Percentiles rank a stretch among this genome's conserved stretches.
Conservation (phyloP, 306 rosid genomes). For the Inga oerstediana region DNA sequence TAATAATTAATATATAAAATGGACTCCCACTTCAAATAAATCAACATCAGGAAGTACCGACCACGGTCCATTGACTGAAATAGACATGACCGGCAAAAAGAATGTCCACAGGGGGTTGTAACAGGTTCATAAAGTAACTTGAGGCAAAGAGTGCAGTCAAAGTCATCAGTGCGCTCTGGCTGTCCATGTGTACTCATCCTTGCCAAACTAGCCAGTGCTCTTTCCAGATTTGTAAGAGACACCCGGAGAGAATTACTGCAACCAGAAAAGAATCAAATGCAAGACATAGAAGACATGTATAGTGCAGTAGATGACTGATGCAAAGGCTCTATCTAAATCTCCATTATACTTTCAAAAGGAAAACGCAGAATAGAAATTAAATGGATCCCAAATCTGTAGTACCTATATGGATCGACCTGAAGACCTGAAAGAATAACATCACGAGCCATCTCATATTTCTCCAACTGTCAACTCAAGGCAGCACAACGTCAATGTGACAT, state of each 20-base stretch:
- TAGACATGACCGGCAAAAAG: constrained; percentile 90
- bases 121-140: constrained; percentile 86
- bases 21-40: constrained; percentile 21
- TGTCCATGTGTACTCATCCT: constrained; percentile 51
- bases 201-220: constrained; percentile 42
- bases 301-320: constrained; percentile 24
- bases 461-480: constrained; percentile 66
- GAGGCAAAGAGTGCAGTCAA: constrained; percentile 89
- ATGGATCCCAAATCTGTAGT: constrained; percentile 29
- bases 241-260: constrained; percentile 71
- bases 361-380: constrained; percentile 2
- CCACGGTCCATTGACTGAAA: constrained; percentile 96
- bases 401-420: constrained; percentile 88
- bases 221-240: constrained; percentile 73
- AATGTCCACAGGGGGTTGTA: constrained; percentile 98
- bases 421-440: constrained; percentile 92
- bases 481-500: constrained; percentile 17
- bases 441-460: constrained; percentile 79
- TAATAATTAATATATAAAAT: background rate
- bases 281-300: constrained; percentile 29
- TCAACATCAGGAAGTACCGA: constrained; percentile 50
- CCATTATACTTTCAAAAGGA: constrained; percentile 18
- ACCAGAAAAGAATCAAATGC: constrained; percentile 41
- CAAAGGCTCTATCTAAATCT: constrained; percentile 31
- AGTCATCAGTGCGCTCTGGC: constrained; percentile 82